A percentile compares a stretch with the other conserved stretches of the same genome.
phyloP scores from a whole-genome alignment of 768 basidiomycete genomes.

The Lentinula raphanica region DNA sequence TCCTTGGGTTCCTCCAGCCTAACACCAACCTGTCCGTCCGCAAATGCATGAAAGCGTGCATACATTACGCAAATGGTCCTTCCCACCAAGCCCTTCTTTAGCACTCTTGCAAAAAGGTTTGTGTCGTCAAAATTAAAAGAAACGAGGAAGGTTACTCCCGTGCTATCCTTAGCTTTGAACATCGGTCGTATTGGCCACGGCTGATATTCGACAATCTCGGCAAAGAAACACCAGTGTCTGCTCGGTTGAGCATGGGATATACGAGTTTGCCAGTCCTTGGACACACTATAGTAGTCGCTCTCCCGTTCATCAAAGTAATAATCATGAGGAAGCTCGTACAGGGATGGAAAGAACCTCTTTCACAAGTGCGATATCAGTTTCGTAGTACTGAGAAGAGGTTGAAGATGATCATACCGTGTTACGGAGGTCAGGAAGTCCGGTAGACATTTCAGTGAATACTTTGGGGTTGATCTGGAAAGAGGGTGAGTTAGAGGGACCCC shows the following conservation, averaged over 20 bases:
- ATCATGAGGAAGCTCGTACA: background rate
- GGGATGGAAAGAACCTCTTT: background rate
- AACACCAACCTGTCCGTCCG: constrained; percentile 24
- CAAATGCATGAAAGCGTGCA: constrained; percentile 19
- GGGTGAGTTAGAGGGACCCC: too few species aligned
- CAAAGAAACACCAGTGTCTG: constrained; percentile 29
- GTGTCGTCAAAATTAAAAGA: constrained; percentile 19
- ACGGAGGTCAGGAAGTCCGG: background rate
- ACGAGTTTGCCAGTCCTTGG: background rate
- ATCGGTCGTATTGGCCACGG: constrained; percentile 16
- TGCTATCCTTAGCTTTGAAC: constrained; percentile 22
- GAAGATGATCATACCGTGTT: background rate
- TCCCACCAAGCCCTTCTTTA: constrained; percentile 9
- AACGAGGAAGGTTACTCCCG: constrained; percentile 16
- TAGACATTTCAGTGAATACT: background rate
- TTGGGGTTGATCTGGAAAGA: too few species aligned
- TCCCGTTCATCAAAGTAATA: background rate
- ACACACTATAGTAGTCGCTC: background rate
- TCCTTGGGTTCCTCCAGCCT: constrained; percentile 18
- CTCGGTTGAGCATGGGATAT: background rate
- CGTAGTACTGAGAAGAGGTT: background rate
- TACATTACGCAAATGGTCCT: constrained; percentile 26
- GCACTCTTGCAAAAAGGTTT: constrained; percentile 5
- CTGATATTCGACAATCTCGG: constrained; percentile 19
- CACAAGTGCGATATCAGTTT: background rate